phyloP scores from a whole-genome alignment of 2,329 filamentous ascomycete genomes.

The Fusarium subglutinans region DNA sequence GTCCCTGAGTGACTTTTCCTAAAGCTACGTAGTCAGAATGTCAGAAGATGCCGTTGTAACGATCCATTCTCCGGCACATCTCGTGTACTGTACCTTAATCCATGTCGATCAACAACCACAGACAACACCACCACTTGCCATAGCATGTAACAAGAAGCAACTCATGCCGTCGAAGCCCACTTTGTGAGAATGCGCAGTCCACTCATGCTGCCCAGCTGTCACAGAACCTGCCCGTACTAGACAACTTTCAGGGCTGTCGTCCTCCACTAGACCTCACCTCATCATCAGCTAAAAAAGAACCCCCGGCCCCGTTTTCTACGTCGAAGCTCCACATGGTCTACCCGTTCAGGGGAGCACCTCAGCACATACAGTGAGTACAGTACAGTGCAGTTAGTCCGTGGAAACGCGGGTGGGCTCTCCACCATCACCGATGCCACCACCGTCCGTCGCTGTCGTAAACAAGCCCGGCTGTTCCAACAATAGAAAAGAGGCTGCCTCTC shows the following conservation, averaged over 20 bases:
- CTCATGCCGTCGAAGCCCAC: background rate
- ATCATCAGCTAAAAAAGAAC: slow-evolving; percentile 34
- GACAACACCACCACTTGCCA: background rate
- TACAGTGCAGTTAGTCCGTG: background rate
- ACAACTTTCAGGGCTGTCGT: slow-evolving; percentile 14
- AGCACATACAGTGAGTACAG: background rate
- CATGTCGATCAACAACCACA: slow-evolving; percentile 3
- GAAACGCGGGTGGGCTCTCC: background rate
- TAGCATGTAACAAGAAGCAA: background rate
- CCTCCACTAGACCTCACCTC: slow-evolving; percentile 30
- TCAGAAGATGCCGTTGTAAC: slow-evolving; percentile 12
- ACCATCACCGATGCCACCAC: slow-evolving; percentile 30
- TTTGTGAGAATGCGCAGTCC: background rate
- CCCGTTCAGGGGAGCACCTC: slow-evolving; percentile 21
- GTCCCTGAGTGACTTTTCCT: background rate
- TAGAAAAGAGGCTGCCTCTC: slow-evolving; percentile 33
- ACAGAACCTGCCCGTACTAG: background rate
- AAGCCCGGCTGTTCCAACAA: slow-evolving; percentile 31
- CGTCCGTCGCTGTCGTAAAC: slow-evolving; percentile 32
- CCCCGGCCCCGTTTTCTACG: slow-evolving; percentile 22
- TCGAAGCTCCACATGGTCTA: slow-evolving; percentile 17
- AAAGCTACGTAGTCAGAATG: slow-evolving; percentile 1
- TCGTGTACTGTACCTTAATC: slow-evolving; percentile 15
- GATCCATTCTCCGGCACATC: slow-evolving; percentile 12
- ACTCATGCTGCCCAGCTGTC: background rate